Evolutionary conservation across 495 filamentous ascomycete species (phyloP), one percentile per base, ranked within the genome.

Genomic region (Podospora appendiculata): DNA sequence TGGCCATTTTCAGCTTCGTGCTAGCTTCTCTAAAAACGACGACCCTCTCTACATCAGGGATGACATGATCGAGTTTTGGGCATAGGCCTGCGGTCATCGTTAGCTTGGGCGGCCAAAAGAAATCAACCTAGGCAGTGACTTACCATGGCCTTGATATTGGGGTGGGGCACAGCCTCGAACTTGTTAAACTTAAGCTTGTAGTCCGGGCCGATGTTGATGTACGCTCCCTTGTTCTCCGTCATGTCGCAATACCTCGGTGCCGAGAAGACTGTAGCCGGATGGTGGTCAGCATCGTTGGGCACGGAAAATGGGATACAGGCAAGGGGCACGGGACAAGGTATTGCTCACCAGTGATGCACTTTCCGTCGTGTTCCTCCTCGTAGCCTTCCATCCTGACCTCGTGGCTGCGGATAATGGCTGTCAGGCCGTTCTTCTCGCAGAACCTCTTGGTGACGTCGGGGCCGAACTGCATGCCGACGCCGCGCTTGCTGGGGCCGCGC

Each of bases 381-480:
- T 97, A 99, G 1, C 93, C 93, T 45, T 87, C 89, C 93, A 96
- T 97, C 48, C 93, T 82, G 33, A 99, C 94, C 68, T 99, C 93
- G 68, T 99, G 93, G 56, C 89, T 95, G 45, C 93, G 86, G 58
- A 99, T 99, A 55, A 99, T 83, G 2, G 93, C 93, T 45, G 95
- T 87, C 32, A 99, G 75, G 2, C 89, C 89, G 68, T 99, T 99
- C 61, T 82, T 85, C 55, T 99, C 90, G 63, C 93, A 99, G 79
- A 99, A 99, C 42, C 86, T 78, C 77, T 94, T 95, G 14, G 93
- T 99, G 46, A 99, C 82, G 68, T 99, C 93, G 0, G 93, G 93
- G 3, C 93, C 93, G 61, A 99, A 99, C 63, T 95, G 89, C 70
- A 97, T 77, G 45, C 93, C 93, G 19, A 99, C 91, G 51, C 93